Percentiles rank a stretch among this genome's conserved stretches.
Conservation (phyloP, 352 stramenopile species). For the Aphanomyces invadans region DNA sequence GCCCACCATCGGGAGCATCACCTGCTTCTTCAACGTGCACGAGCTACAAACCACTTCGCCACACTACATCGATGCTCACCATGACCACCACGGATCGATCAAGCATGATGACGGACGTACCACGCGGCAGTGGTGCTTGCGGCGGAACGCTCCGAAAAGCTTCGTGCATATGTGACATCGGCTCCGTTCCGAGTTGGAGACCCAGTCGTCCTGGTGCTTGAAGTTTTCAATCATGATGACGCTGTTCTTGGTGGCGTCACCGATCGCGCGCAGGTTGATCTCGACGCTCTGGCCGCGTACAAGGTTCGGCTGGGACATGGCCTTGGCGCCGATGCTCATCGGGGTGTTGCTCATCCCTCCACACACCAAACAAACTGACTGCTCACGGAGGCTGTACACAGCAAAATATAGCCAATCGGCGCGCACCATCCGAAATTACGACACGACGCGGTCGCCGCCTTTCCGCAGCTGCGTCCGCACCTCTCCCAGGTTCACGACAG, state of each 20-base stretch:
- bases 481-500: too few species aligned
- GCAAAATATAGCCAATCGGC: background rate
- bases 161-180: slow-evolving; percentile 16
- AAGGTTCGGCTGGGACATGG: background rate
- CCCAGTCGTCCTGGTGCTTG: slow-evolving; percentile 17
- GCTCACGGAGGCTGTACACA: background rate
- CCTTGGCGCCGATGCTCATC: background rate
- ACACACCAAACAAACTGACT: background rate
- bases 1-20: slow-evolving; percentile 5
- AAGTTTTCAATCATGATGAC: slow-evolving; percentile 1
- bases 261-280: slow-evolving; percentile 14
- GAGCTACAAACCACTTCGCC: slow-evolving; percentile 16
- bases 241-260: background rate
- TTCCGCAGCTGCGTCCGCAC: too few species aligned
- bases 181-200: slow-evolving; percentile 6
- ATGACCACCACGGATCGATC: too few species aligned
- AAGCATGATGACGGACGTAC: slow-evolving; percentile 7
- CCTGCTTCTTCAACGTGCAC: slow-evolving; percentile 19
- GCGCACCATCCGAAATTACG: background rate
- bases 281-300: background rate
- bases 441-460: background rate
- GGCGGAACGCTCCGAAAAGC: slow-evolving; percentile 12
- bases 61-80: too few species aligned
- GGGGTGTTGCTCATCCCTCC: background rate
- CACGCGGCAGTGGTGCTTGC: slow-evolving; percentile 21